phyloP scores from a whole-genome alignment of 2,329 filamentous ascomycete species.

The Pleomassaria siparia region DNA sequence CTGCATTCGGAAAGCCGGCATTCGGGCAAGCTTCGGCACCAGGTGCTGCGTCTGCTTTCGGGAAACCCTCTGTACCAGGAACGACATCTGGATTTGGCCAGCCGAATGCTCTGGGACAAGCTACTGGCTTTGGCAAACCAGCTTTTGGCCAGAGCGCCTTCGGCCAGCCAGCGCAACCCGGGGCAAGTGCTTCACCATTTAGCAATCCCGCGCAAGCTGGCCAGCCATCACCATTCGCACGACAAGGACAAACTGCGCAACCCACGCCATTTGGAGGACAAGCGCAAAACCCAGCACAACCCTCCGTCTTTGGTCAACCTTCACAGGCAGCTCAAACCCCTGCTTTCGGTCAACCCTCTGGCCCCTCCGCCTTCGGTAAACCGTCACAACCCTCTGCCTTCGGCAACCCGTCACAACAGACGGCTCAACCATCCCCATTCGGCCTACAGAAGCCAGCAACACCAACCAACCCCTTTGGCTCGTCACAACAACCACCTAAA shows the following conservation, averaged over 20 bases:
- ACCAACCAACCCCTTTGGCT: slow-evolving; percentile 24
- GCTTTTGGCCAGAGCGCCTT: slow-evolving; percentile 39
- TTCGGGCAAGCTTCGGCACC: slow-evolving; percentile 42
- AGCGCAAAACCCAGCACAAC: slow-evolving; percentile 2
- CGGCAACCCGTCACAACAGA: slow-evolving; percentile 31
- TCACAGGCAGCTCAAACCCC: no score
- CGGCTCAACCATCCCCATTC: slow-evolving; percentile 31
- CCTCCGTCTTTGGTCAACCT: slow-evolving; percentile 31
- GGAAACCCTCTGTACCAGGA: slow-evolving; percentile 28
- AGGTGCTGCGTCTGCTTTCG: slow-evolving; percentile 37
- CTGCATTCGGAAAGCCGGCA: slow-evolving; percentile 26
- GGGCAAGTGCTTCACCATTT: slow-evolving; percentile 33
- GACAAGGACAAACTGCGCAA: slow-evolving; percentile 13
- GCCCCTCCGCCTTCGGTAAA: no score
- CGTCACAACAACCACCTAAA: slow-evolving; percentile 13
- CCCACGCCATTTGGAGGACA: slow-evolving; percentile 26
- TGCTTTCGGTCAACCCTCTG: slow-evolving; percentile 32
- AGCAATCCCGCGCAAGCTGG: slow-evolving; percentile 11
- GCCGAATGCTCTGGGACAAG: slow-evolving; percentile 21
- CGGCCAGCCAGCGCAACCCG: slow-evolving; percentile 38
- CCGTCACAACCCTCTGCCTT: no score
- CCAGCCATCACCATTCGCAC: slow-evolving; percentile 27
- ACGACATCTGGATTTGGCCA: slow-evolving; percentile 33
- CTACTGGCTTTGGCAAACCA: slow-evolving; percentile 21
- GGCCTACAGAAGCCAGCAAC: slow-evolving; percentile 17